Conservation (phyloP, 352 stramenopile genomes). For the Phytophthora europaea region DNA sequence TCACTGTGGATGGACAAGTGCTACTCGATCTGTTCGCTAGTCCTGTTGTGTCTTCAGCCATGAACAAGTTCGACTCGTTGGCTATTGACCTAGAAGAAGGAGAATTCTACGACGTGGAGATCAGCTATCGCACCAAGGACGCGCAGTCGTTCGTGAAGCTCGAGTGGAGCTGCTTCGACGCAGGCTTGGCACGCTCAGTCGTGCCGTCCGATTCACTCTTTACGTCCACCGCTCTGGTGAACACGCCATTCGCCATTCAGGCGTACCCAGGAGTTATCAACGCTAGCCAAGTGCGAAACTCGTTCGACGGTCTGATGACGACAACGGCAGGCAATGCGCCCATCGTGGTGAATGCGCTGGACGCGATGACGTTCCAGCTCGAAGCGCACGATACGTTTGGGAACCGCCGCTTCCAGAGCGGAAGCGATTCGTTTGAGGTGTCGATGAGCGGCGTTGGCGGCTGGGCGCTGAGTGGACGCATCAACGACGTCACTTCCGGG, state of each 20-base stretch:
- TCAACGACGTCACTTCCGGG: slow-evolving; percentile 76
- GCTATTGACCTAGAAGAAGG: slow-evolving; percentile 36
- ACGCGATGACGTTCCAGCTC: slow-evolving; percentile 76
- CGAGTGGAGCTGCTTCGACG: slow-evolving; percentile 72
- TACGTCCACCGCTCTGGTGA: slow-evolving; percentile 45
- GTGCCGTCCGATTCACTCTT: slow-evolving; percentile 47
- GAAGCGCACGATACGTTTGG: slow-evolving; percentile 79
- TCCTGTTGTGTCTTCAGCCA: slow-evolving; percentile 34
- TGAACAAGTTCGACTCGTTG: slow-evolving; percentile 29
- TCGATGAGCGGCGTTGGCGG: slow-evolving; percentile 80
- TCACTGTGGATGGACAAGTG: slow-evolving; percentile 78
- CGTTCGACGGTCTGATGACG: slow-evolving; percentile 66
- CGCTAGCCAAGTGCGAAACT: slow-evolving; percentile 60
- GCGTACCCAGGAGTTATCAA: slow-evolving; percentile 85
- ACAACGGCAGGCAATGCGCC: slow-evolving; percentile 32
- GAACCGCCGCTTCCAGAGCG: slow-evolving; percentile 92
- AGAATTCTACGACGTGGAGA: slow-evolving; percentile 80
- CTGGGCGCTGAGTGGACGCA: slow-evolving; percentile 90
- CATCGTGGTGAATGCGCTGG: slow-evolving; percentile 51
- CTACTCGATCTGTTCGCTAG: slow-evolving; percentile 61
- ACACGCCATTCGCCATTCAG: slow-evolving; percentile 68
- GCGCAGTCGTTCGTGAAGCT: slow-evolving; percentile 89
- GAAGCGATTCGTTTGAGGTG: slow-evolving; percentile 84
- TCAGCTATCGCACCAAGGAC: slow-evolving; percentile 88
- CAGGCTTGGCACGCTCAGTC: slow-evolving; percentile 31